phyloP scores from a whole-genome alignment of 2,329 filamentous ascomycete genomes.

The Albifimbria verrucaria region DNA sequence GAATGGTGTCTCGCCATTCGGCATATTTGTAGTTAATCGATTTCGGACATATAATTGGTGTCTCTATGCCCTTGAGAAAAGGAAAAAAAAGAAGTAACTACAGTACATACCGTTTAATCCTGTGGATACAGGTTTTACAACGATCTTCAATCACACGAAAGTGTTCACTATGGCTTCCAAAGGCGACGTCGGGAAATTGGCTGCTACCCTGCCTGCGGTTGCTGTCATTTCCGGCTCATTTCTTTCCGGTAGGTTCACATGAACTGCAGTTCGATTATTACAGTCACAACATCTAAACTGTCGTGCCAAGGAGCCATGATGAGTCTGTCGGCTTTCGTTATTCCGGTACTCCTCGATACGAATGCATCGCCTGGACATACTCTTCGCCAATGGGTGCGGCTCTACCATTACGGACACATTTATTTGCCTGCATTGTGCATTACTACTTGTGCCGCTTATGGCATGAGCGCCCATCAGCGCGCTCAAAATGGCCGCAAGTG shows the following conservation, averaged over 20 bases:
- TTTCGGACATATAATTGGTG: not conserved
- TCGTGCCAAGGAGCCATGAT: constrained; percentile 8
- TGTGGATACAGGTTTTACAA: not conserved
- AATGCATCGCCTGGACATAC: not conserved
- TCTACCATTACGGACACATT: constrained; percentile 10
- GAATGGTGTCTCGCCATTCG: not conserved
- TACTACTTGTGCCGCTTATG: not conserved
- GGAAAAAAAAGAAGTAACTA: not conserved
- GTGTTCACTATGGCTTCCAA: not conserved
- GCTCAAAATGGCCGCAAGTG: not conserved
- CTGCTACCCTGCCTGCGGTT: not conserved
- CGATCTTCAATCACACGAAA: not conserved
- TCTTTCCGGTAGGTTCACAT: constrained; percentile 6
- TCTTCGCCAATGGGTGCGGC: constrained; percentile 4
- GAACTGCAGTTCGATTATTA: not conserved
- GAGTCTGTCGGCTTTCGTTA: constrained; percentile 2
- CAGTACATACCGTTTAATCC: too few relatives aligned
- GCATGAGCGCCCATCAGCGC: not conserved
- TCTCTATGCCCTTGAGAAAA: not conserved
- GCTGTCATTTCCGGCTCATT: constrained; percentile 4
- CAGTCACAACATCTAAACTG: not conserved
- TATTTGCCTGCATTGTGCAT: constrained; percentile 3
- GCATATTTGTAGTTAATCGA: not conserved
- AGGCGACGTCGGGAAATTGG: not conserved
- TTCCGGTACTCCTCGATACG: constrained; percentile 8